phyloP scores from a whole-genome alignment of 352 stramenopile genomes.

The Phytophthora ohioensis region DNA sequence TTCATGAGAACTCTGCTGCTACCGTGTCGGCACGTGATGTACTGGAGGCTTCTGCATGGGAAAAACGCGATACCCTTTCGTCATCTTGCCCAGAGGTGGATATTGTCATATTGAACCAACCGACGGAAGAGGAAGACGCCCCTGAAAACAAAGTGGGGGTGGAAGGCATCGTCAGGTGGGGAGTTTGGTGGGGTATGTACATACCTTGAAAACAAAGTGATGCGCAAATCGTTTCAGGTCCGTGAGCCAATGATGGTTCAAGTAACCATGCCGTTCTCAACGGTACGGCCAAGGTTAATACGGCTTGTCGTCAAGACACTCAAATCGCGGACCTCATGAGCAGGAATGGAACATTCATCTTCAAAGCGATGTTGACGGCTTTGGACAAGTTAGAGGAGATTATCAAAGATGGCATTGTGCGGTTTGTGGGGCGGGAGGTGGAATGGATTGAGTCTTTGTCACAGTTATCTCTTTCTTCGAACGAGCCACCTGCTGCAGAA shows the following conservation, averaged over 20 bases:
- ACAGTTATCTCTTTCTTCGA: neutral
- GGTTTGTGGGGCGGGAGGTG: slow-evolving; percentile 2
- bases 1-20: slow-evolving; percentile 11
- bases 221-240: slow-evolving; percentile 5
- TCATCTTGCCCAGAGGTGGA: slow-evolving; percentile 1
- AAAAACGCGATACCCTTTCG: slow-evolving; percentile 6
- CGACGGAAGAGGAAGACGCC: slow-evolving; percentile 10
- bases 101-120: slow-evolving; percentile 1
- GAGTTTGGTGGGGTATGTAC: no score
- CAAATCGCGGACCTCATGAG: slow-evolving; percentile 16
- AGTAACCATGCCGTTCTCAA: slow-evolving; percentile 9
- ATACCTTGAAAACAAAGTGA: neutral
- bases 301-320: neutral
- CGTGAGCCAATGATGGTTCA: slow-evolving; percentile 8
- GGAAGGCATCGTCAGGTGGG: no score
- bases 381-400: slow-evolving; percentile 24
- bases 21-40: slow-evolving; percentile 14
- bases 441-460: neutral
- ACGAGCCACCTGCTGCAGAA: neutral
- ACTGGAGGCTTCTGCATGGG: neutral
- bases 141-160: neutral
- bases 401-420: slow-evolving; percentile 7
- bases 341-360: slow-evolving; percentile 3
- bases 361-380: slow-evolving; percentile 15
- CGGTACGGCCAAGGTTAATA: slow-evolving; percentile 4